A percentile compares a stretch with the other conserved stretches of the same genome.
These are phyloP conservation scores for Nyssa sinensis DNA, from an alignment of 148 eudicot species.

Conservation along the genomic window DNA sequence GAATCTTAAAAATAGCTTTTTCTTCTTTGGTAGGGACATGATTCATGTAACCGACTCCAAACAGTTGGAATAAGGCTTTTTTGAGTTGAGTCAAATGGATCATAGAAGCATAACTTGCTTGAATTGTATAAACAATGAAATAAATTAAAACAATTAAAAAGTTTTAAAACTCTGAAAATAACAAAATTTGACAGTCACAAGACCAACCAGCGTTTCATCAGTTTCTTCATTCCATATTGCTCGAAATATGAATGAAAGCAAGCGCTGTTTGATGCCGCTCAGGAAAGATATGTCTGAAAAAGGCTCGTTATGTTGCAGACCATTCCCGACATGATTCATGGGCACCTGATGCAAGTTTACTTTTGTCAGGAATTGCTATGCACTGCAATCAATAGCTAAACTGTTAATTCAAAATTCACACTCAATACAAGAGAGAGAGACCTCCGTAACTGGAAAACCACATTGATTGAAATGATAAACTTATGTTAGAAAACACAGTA, in stretches of 20 bases:
- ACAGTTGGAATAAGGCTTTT: too few species aligned
- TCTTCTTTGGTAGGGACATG: too few species aligned
- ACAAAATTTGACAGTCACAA: conserved; percentile 5
- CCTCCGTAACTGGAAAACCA: background rate
- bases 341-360: conserved; percentile 36
- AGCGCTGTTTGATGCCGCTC: conserved; percentile 85
- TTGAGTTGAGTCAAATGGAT: too few species aligned
- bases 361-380: conserved; percentile 34
- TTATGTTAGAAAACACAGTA: too few species aligned
- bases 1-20: too few species aligned
- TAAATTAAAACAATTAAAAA: conserved; percentile 8
- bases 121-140: conserved; percentile 13
- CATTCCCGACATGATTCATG: conserved; percentile 39
- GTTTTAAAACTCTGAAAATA: background rate
- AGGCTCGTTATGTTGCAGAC: conserved; percentile 25
- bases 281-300: conserved; percentile 41
- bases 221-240: conserved; percentile 90
- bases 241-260: conserved; percentile 86
- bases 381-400: conserved; percentile 35
- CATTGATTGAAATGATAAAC: background rate
- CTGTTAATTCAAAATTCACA: background rate
- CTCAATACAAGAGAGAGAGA: background rate
- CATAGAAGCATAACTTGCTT: background rate
- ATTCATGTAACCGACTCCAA: too few species aligned
- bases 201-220: conserved; percentile 69